Evolutionary conservation across 352 stramenopile genomes (phyloP).

Genomic region (Globisporangium nodosum): DNA sequence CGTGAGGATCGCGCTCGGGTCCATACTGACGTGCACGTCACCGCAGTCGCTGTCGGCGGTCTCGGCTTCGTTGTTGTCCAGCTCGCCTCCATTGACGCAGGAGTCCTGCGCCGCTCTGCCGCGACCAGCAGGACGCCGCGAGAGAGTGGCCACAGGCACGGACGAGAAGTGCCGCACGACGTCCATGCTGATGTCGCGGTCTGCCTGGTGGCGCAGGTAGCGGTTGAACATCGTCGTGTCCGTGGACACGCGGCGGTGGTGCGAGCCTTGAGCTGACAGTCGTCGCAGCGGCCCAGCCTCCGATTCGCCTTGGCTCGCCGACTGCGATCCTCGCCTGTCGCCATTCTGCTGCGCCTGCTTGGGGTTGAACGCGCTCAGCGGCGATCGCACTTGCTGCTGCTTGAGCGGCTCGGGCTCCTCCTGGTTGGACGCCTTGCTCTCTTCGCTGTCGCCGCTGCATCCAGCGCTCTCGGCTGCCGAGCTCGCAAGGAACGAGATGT

Average conservation of each 20-base stretch:
- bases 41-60: constrained; percentile 26
- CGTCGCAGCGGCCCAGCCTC: constrained; percentile 55
- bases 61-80: constrained; percentile 16
- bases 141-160: constrained; percentile 42
- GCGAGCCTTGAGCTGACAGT: constrained; percentile 40
- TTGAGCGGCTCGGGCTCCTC: constrained; percentile 16
- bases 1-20: constrained; percentile 29
- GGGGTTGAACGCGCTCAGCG: constrained; percentile 11
- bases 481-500: constrained; percentile 12
- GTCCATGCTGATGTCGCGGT: constrained; percentile 46
- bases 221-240: constrained; percentile 67
- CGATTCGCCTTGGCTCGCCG: constrained; percentile 22
- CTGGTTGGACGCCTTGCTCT: constrained; percentile 23
- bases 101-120: background rate
- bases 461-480: constrained; percentile 19
- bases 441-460: constrained; percentile 10
- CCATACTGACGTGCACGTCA: constrained; percentile 15
- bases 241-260: constrained; percentile 67
- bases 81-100: constrained; percentile 4
- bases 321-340: constrained; percentile 10
- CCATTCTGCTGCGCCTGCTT: constrained; percentile 13
- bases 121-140: constrained; percentile 1
- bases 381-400: constrained; percentile 1
- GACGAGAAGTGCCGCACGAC: constrained; percentile 53
- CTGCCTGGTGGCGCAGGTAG: constrained; percentile 48